Percentiles rank a stretch among this genome's conserved stretches.
phyloP scores from a whole-genome alignment of 768 basidiomycete species.

The Pleurotus platypus region DNA sequence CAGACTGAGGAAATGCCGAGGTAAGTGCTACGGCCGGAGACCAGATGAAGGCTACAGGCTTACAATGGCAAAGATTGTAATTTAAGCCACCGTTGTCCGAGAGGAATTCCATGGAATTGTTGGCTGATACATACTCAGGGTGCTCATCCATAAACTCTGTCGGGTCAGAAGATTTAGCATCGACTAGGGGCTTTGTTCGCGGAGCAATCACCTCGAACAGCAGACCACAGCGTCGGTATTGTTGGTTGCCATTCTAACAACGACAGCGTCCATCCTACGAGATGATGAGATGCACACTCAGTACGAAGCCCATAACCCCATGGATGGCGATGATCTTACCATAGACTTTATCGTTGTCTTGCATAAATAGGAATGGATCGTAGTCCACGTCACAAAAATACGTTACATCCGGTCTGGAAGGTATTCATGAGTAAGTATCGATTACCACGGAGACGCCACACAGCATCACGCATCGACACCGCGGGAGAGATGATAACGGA shows the following conservation, averaged over 20 bases:
- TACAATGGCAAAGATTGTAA: constrained; percentile 80
- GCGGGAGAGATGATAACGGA: not conserved
- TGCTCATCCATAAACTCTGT: constrained; percentile 58
- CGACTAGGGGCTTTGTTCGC: not conserved
- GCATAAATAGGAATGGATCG: constrained; percentile 76
- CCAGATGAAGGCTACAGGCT: constrained; percentile 36
- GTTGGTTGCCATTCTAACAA: constrained; percentile 76
- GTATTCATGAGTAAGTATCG: too few relatives aligned
- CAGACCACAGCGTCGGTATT: constrained; percentile 74
- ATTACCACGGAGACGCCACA: too few relatives aligned
- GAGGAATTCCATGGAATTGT: constrained; percentile 64
- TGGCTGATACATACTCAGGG: constrained; percentile 50
- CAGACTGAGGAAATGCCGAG: constrained; percentile 35
- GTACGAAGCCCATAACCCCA: not conserved
- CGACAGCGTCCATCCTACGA: constrained; percentile 65
- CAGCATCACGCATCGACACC: constrained; percentile 17
- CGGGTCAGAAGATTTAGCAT: constrained; percentile 16
- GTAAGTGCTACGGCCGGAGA: not conserved
- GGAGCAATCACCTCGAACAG: constrained; percentile 50
- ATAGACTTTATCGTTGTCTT: constrained; percentile 68
- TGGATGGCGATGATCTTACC: constrained; percentile 27
- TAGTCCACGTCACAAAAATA: constrained; percentile 69
- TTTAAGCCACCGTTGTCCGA: constrained; percentile 67
- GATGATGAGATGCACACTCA: constrained; percentile 8
- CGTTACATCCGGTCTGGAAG: constrained; percentile 60